Evolutionary conservation across 108 stramenopile genomes (phyloP).

Genomic region (Skeletonema potamos): DNA sequence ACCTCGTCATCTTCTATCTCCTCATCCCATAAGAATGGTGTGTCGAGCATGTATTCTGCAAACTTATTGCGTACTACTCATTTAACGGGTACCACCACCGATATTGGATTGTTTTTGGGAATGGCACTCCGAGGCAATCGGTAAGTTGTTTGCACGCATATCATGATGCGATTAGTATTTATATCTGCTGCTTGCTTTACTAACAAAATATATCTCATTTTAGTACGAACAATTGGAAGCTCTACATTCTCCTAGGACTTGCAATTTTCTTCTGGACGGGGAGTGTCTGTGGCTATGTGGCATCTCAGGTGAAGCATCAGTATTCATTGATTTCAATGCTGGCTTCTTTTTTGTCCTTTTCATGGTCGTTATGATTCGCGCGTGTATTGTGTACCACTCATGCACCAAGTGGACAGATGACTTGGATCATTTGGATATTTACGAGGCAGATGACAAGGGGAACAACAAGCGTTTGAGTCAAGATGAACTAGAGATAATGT

Average conservation of each 20-base stretch:
- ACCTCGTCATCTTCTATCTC: too few species aligned
- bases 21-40: conserved; percentile 49
- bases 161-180: too few species aligned
- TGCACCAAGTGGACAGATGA: not conserved
- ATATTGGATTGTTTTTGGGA: conserved; percentile 56
- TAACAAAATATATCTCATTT: too few species aligned
- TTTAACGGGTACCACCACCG: conserved; percentile 51
- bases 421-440: not conserved
- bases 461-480: not conserved
- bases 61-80: conserved; percentile 59
- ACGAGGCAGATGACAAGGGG: not conserved
- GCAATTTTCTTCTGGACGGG: conserved; percentile 51
- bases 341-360: conserved; percentile 14
- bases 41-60: conserved; percentile 41
- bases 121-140: conserved; percentile 48
- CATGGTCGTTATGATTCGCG: not conserved
- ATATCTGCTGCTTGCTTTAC: too few species aligned
- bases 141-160: too few species aligned
- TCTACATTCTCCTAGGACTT: conserved; percentile 36
- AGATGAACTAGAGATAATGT: not conserved
- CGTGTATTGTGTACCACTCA: not conserved
- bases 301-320: not conserved
- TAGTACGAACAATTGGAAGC: conserved; percentile 37
- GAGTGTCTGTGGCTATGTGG: conserved; percentile 18
- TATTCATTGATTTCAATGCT: conserved; percentile 32